phyloP scores from a whole-genome alignment of 805 yeast species.

The Candida suzukii region DNA sequence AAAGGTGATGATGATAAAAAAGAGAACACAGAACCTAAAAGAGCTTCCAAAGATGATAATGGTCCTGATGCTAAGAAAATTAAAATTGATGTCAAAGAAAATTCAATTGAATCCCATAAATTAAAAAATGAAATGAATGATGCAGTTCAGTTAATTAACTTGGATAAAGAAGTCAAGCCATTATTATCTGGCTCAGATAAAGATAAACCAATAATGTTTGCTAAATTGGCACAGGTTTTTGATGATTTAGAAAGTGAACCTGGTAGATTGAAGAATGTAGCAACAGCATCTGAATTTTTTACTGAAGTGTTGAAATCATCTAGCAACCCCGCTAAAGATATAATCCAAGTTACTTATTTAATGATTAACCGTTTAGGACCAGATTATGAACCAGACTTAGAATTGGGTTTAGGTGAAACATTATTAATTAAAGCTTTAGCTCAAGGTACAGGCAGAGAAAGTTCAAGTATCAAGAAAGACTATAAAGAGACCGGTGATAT shows the following conservation, averaged over 20 bases:
- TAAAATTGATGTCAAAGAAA: conserved; percentile 2
- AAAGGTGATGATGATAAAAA: neutral
- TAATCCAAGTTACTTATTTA: conserved; percentile 71
- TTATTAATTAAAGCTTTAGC: conserved; percentile 80
- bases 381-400: conserved; percentile 85
- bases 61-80: neutral
- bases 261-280: conserved; percentile 75
- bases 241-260: conserved; percentile 74
- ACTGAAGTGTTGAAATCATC: conserved; percentile 50
- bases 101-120: conserved; percentile 11
- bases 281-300: conserved; percentile 68
- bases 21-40: neutral
- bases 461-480: conserved; percentile 63
- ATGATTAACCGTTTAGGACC: conserved; percentile 90
- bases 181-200: conserved; percentile 1
- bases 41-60: neutral
- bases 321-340: conserved; percentile 30
- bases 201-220: conserved; percentile 16
- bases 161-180: conserved; percentile 2
- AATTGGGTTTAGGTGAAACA: conserved; percentile 90
- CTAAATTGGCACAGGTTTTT: conserved; percentile 55
- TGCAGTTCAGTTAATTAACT: conserved; percentile 11
- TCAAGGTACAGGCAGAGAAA: conserved; percentile 81
- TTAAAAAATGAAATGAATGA: conserved; percentile 15
- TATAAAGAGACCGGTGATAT: conserved; percentile 81